Evolutionary conservation across 2,329 filamentous ascomycete genomes (phyloP), one percentile per base, ranked within the genome.

Genomic region (Cladosporium cucumerinum): DNA sequence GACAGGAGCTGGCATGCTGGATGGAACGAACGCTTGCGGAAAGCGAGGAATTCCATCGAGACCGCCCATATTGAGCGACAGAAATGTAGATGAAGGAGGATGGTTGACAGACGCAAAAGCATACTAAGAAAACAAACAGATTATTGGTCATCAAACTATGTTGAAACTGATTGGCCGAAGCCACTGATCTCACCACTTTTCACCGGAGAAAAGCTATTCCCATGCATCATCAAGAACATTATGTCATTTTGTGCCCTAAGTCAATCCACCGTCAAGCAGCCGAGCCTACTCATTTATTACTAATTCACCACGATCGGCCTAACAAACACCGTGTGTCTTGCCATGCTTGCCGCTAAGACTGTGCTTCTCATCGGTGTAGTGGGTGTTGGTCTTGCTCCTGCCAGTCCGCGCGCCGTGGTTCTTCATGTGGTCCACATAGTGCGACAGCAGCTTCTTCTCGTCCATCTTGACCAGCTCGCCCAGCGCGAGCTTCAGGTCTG

Each of bases 321-420:
- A 97, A 79, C 93, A 97, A 66, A 96, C 82, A 46, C 87, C 89
- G 78, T 97, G 93, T 1, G 92, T 94, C 86, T 97, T 97, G 63
- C 92, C 93, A 65, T 87, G 86, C 86, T 95, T 93, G 18, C 91
- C 93, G 80, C 96, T 92, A 70, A 98, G 80, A 65, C 90, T 94
- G 79, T 98, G 94, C 71, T 86, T 86, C 81, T 97, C 93, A 68
- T 89, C 86, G 79, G 88, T 77, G 73, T 85, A 89, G 54, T 83
- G 77, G 3, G 72, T 68, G 48, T 78, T 76, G 64, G 73, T 72
- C 69, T 76, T 73, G 59, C 73, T 69, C 68, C 68, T 70, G 48
- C 73, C 68, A 16, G 66, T 69, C 30, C 65, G 62, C 57, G 58
- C 36, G 14, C 62, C 65, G 18, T 57, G 39, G 6, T 54, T 48